phyloP scores from a whole-genome alignment of 2,329 filamentous ascomycete species.

The Epichloe elymi region DNA sequence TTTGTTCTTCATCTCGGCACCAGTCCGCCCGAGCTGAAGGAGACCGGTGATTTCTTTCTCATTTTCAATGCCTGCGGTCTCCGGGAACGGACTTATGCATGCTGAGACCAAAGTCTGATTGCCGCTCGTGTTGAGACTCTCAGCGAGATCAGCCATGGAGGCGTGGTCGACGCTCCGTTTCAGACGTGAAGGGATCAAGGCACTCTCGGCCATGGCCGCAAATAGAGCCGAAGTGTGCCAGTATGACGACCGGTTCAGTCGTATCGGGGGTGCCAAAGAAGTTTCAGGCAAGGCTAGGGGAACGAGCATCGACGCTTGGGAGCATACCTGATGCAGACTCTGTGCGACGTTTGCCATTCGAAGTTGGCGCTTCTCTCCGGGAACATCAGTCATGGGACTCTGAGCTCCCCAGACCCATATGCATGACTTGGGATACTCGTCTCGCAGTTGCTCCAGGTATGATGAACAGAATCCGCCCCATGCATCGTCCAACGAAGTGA shows the following conservation, averaged over 20 bases:
- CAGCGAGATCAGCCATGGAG: conserved; percentile 49
- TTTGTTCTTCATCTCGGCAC: conserved; percentile 2
- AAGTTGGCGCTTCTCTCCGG: conserved; percentile 38
- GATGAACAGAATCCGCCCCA: conserved; percentile 67
- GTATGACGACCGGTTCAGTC: conserved; percentile 46
- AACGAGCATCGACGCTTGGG: conserved; percentile 63
- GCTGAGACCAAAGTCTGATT: conserved; percentile 68
- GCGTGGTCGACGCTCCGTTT: conserved; percentile 27
- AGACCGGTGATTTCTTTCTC: conserved; percentile 19
- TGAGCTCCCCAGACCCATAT: conserved; percentile 83
- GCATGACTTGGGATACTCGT: conserved; percentile 80
- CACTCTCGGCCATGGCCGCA: conserved; percentile 62
- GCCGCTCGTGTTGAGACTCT: conserved; percentile 60
- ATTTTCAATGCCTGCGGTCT: conserved; percentile 16
- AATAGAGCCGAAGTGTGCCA: conserved; percentile 78
- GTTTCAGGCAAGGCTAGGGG: conserved; percentile 55
- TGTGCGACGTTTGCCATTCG: conserved; percentile 62
- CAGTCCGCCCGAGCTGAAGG: conserved; percentile 15
- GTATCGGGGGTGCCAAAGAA: conserved; percentile 42
- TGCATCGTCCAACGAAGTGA: conserved; percentile 60
- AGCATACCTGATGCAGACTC: conserved; percentile 53
- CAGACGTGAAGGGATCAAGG: conserved; percentile 63
- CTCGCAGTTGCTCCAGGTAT: conserved; percentile 65
- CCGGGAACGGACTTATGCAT: conserved; percentile 44
- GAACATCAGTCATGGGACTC: conserved; percentile 38